phyloP scores from a whole-genome alignment of 164 flowering plant genomes.

The Berberis vulgaris region DNA sequence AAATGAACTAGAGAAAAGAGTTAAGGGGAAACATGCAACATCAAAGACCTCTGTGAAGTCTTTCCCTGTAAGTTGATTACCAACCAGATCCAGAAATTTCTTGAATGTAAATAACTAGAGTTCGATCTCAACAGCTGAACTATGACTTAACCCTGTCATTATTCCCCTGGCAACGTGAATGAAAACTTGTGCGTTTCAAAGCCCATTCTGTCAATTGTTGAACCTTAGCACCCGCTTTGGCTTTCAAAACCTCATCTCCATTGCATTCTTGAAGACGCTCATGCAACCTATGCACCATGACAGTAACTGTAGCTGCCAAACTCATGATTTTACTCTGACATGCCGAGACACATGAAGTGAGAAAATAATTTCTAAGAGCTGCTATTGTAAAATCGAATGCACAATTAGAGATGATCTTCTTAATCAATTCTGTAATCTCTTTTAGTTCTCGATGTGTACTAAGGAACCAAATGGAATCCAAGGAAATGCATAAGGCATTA shows the following conservation, averaged over 20 bases:
- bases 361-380: constrained; percentile 82
- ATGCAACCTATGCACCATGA: constrained; percentile 93
- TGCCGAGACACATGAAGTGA: constrained; percentile 95
- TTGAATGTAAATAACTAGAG: constrained; percentile 82
- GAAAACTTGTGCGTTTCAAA: constrained; percentile 81
- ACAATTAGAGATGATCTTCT: constrained; percentile 60
- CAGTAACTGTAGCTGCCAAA: constrained; percentile 70
- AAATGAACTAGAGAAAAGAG: constrained; percentile 27
- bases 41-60: constrained; percentile 96
- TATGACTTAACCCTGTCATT: constrained; percentile 24
- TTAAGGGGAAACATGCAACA: constrained; percentile 11
- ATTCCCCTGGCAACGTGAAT: constrained; percentile 70
- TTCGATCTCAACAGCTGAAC: constrained; percentile 49
- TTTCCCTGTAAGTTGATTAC: constrained; percentile 78
- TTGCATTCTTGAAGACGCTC: constrained; percentile 85
- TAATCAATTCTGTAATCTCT: constrained; percentile 67
- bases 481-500: constrained; percentile 57
- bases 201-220: constrained; percentile 98
- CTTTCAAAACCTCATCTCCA: constrained; percentile 31
- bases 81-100: constrained; percentile 82
- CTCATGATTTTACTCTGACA: constrained; percentile 83
- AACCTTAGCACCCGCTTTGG: constrained; percentile 90
- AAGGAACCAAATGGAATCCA: constrained; percentile 51
- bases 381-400: constrained; percentile 90
- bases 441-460: constrained; percentile 50